phyloP scores from a whole-genome alignment of 495 filamentous ascomycete genomes.

The Hapsidospora chrysogenum region DNA sequence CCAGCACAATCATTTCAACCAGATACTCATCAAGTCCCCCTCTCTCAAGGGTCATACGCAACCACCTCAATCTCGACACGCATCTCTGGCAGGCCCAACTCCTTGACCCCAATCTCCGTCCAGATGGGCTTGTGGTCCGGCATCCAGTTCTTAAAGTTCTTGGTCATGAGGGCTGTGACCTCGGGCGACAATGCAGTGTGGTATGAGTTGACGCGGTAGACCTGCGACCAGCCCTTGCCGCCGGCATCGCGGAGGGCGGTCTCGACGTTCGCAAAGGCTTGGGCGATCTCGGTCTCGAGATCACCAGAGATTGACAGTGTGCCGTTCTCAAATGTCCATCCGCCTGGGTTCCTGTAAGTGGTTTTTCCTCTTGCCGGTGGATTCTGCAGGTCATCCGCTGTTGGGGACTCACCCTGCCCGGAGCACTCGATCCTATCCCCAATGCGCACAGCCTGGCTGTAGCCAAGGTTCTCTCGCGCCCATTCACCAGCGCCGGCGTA shows the following conservation, averaged over 20 bases:
- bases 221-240: slow-evolving; percentile 40
- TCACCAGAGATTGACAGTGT: too few relatives aligned
- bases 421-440: slow-evolving; percentile 34
- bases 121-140: slow-evolving; percentile 13
- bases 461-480: slow-evolving; percentile 19
- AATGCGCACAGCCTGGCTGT: slow-evolving; percentile 37
- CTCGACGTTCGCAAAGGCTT: slow-evolving; percentile 38
- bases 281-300: slow-evolving; percentile 31
- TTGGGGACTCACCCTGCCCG: slow-evolving; percentile 31
- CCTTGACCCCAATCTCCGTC: slow-evolving; percentile 5
- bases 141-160: slow-evolving; percentile 31
- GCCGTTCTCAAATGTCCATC: slow-evolving; percentile 29
- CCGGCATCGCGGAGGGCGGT: slow-evolving; percentile 28
- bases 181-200: slow-evolving; percentile 24
- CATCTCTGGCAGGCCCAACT: slow-evolving; percentile 6
- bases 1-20: too few relatives aligned
- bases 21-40: too few relatives aligned
- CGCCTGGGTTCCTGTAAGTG: slow-evolving; percentile 17
- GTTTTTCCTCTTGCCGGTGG: too few relatives aligned
- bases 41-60: slow-evolving; percentile 15
- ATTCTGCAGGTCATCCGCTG: too few relatives aligned
- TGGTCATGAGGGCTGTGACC: slow-evolving; percentile 20
- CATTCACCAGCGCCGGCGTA: slow-evolving; percentile 25
- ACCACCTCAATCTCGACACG: slow-evolving; percentile 30
- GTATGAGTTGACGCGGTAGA: slow-evolving; percentile 33